phyloP scores from a whole-genome alignment of 2,329 filamentous ascomycete genomes.

The Curvularia lunata region DNA sequence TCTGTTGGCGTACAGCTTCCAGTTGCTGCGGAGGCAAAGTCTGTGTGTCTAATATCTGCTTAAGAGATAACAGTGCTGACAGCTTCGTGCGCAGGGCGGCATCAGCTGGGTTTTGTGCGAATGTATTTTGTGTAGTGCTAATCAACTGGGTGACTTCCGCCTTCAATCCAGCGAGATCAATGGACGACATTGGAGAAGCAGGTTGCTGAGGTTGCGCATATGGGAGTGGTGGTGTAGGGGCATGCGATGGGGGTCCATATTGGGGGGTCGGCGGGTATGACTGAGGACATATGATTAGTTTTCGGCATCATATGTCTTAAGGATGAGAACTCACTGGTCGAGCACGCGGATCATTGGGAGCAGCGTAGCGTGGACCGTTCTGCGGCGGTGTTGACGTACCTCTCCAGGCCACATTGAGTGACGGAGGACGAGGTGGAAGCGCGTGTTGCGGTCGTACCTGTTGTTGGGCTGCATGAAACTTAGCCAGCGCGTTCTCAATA shows the following conservation, averaged over 20 bases:
- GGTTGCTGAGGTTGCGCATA: slow-evolving; percentile 43
- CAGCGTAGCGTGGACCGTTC: slow-evolving; percentile 41
- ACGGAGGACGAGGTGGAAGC: slow-evolving; percentile 46
- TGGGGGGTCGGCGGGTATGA: slow-evolving; percentile 33
- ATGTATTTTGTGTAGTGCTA: slow-evolving; percentile 72
- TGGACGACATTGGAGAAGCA: slow-evolving; percentile 36
- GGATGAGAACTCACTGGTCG: slow-evolving; percentile 42
- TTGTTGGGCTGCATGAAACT: slow-evolving; percentile 70
- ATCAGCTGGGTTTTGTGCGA: slow-evolving; percentile 78
- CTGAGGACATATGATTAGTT: slow-evolving; percentile 19
- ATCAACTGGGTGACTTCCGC: slow-evolving; percentile 84
- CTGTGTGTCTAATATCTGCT: slow-evolving; percentile 78
- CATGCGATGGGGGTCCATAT: slow-evolving; percentile 34
- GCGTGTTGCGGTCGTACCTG: slow-evolving; percentile 54
- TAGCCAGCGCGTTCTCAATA: slow-evolving; percentile 93
- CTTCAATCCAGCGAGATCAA: slow-evolving; percentile 69
- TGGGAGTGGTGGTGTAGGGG: slow-evolving; percentile 34
- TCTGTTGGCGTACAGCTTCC: slow-evolving; percentile 82
- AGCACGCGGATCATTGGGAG: slow-evolving; percentile 43
- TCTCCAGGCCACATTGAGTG: slow-evolving; percentile 65
- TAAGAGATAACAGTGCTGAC: slow-evolving; percentile 84
- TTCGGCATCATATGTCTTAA: neutral
- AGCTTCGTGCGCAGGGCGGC: slow-evolving; percentile 76
- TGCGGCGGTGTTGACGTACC: slow-evolving; percentile 76
- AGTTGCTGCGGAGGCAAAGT: slow-evolving; percentile 81